Conservation (phyloP, 1,284 basidiomycete genomes). For the Malassezia arunalokei region DNA sequence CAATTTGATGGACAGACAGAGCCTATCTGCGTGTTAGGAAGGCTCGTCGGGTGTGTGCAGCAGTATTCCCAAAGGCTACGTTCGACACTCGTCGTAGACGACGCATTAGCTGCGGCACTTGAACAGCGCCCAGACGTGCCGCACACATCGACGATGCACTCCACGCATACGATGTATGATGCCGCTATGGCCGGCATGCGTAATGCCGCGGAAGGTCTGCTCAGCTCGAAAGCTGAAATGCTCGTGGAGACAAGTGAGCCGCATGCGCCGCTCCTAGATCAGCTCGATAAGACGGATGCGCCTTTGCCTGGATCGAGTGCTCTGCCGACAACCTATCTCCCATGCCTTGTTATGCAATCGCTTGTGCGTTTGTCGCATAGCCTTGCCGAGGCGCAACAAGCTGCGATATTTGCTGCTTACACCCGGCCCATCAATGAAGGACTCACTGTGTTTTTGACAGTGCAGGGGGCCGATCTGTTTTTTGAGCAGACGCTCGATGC, state of each 20-base stretch:
- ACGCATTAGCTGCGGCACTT: slow-evolving; percentile 14
- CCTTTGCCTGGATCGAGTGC: slow-evolving; percentile 68
- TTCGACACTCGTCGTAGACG: slow-evolving; percentile 16
- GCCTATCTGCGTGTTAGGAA: slow-evolving; percentile 21
- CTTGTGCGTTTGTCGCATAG: slow-evolving; percentile 77
- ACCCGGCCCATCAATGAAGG: slow-evolving; percentile 84
- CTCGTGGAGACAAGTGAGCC: slow-evolving; percentile 26
- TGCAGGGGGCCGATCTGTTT: slow-evolving; percentile 73
- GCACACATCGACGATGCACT: slow-evolving; percentile 3
- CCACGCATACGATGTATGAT: slow-evolving; percentile 31
- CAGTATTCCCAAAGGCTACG: slow-evolving; percentile 19
- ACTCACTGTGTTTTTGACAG: slow-evolving; percentile 73
- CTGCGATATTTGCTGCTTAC: slow-evolving; percentile 65
- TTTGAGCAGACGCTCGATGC: slow-evolving; percentile 71
- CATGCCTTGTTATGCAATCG: slow-evolving; percentile 78
- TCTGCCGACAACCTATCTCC: slow-evolving; percentile 59
- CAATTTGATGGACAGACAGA: slow-evolving; percentile 17
- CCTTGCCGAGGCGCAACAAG: slow-evolving; percentile 51
- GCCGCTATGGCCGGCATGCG: slow-evolving; percentile 25
- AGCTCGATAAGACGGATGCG: slow-evolving; percentile 61
- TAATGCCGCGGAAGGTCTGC: slow-evolving; percentile 13
- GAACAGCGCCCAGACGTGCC: slow-evolving; percentile 15
- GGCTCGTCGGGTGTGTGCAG: slow-evolving; percentile 26
- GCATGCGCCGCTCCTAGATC: slow-evolving; percentile 36
- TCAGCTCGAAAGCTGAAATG: slow-evolving; percentile 18